phyloP scores from a whole-genome alignment of 805 yeast genomes.

The Kazachstania taianensis region DNA sequence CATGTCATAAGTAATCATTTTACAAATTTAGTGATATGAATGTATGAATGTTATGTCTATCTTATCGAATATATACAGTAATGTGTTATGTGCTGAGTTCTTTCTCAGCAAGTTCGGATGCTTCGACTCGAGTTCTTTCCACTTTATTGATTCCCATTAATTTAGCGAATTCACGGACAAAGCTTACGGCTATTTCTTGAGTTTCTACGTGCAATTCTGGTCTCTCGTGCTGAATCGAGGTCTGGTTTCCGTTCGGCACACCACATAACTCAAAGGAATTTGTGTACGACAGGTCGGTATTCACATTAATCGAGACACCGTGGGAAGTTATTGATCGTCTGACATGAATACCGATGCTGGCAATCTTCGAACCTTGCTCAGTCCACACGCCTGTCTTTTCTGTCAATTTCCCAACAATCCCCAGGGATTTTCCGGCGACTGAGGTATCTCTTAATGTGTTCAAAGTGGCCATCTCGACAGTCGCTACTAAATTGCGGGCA shows the following conservation, averaged over 20 bases:
- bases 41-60: too few relatives aligned
- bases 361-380: constrained; percentile 44
- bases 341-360: constrained; percentile 83
- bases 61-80: too few relatives aligned
- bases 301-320: constrained; percentile 76
- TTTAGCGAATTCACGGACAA: constrained; percentile 37
- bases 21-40: constrained; percentile 6
- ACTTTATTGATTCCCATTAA: constrained; percentile 31
- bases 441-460: constrained; percentile 29
- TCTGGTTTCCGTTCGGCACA: constrained; percentile 49
- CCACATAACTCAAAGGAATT: constrained; percentile 82
- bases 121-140: constrained; percentile 31
- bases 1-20: constrained; percentile 9
- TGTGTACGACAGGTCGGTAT: constrained; percentile 62
- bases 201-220: constrained; percentile 18
- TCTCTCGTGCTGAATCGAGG: constrained; percentile 35
- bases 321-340: constrained; percentile 79
- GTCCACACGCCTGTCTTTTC: constrained; percentile 89
- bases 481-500: constrained; percentile 55
- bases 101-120: constrained; percentile 14
- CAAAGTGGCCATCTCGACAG: constrained; percentile 50
- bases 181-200: constrained; percentile 33
- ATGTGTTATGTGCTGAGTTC: not conserved
- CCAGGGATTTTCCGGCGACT: constrained; percentile 6
- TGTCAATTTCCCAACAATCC: constrained; percentile 34